Evolutionary conservation across 106 monocot species (phyloP), one percentile per base, ranked within the genome.

Genomic region (Acanthochlamys bracteata): DNA sequence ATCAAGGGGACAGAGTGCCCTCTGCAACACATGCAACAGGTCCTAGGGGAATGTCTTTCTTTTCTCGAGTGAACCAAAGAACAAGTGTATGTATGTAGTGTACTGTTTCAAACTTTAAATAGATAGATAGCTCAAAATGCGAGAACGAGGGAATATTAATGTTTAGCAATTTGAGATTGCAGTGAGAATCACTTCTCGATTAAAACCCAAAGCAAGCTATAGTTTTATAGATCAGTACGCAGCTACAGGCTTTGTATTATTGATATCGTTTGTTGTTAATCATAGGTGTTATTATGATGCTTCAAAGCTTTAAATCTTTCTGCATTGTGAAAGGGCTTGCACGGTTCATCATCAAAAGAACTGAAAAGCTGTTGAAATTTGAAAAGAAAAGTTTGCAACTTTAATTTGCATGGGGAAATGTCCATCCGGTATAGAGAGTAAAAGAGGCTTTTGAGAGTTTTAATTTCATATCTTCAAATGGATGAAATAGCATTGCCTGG

Each of bases 1-100:
- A 72, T 60, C 66, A 78, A 78, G 71, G 77, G 41, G 53, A 77
- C 71, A 77, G 33, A 33, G 19, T 60, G 62, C 16, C 53, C 49
- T 60, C 67, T 74, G 74, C 60, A 46, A 67, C 66, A 66, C 61
- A 62, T 67, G 59, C 74, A 54, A 14, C 74, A 60, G 12, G 17
- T 52, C 52, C 74, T 66, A 74, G 58, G 74, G 40, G 74, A 74
- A 74, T 74, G 74, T 74, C 67, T 54, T 39, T 17, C 20, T 42
- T 40, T 14, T 19, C 62, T 41, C n/a, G 41, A 19, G 41, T 17
- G 19, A 20, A 8, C 20, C 20, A 22, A 10, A 55, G 20, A 16
- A 7, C 20, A 19, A 55, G 2, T 10, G 45, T 8, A 39, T 11
- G 33, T 53, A 21, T 39, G 39, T 11, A 56, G 53, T 33, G 49